Percentiles rank a stretch among this genome's conserved stretches.
Evolutionary conservation across 345 rosid species (phyloP).

Genomic region (Clausena lansium): DNA sequence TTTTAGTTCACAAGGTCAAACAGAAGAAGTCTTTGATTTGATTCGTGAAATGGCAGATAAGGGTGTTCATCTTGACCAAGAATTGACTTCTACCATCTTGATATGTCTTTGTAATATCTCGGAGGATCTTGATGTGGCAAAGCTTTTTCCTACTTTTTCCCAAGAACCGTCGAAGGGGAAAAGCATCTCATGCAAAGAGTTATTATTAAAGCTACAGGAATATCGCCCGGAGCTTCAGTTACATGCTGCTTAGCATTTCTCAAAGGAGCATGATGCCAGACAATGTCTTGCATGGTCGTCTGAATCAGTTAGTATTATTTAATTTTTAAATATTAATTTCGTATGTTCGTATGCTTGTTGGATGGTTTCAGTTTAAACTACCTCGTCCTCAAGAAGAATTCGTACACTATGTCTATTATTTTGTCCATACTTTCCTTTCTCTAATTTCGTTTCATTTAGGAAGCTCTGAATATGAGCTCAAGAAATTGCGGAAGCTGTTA

Average conservation of each 20-base stretch:
- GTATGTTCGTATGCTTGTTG: not conserved
- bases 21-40: constrained; percentile 45
- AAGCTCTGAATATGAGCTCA: not conserved
- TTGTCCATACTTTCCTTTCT: too few species aligned
- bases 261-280: not conserved
- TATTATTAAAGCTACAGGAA: constrained; percentile 25
- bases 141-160: constrained; percentile 44
- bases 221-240: constrained; percentile 15
- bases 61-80: constrained; percentile 46
- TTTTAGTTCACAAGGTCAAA: constrained; percentile 40
- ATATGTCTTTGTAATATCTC: constrained; percentile 46
- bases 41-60: constrained; percentile 48
- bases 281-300: not conserved
- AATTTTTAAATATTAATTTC: not conserved
- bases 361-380: not conserved
- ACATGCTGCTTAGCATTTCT: constrained; percentile 16
- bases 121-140: constrained; percentile 27
- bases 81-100: constrained; percentile 47
- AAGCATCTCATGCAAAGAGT: constrained; percentile 30
- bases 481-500: not conserved
- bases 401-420: not conserved
- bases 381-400: not conserved
- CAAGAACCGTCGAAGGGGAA: constrained; percentile 23
- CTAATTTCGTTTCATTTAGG: not conserved
- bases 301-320: not conserved